These are phyloP conservation scores for Salvia miltiorrhiza DNA, from an alignment of 257 asterid genomes.

Conservation along the genomic window DNA sequence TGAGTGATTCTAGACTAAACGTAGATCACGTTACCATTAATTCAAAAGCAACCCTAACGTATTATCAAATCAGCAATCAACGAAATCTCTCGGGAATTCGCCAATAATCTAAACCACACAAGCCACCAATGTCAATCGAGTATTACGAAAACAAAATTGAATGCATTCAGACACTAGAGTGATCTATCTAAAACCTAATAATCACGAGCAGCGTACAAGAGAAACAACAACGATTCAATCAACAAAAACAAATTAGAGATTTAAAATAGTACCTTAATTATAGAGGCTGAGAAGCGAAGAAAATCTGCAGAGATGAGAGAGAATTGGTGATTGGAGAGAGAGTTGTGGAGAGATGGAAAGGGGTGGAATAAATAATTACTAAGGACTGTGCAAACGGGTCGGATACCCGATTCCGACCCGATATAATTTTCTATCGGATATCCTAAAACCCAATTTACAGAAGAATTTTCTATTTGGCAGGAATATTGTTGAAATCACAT, in stretches of 20 bases:
- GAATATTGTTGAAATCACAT: too few relatives aligned
- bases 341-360: neutral
- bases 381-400: too few relatives aligned
- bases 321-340: neutral
- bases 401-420: too few relatives aligned
- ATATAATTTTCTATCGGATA: too few relatives aligned
- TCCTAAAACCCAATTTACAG: too few relatives aligned
- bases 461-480: too few relatives aligned
- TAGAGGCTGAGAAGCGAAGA: neutral
- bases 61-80: neutral
- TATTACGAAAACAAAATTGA: neutral
- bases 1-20: neutral
- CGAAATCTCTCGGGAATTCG: neutral
- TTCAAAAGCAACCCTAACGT: neutral
- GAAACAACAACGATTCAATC: neutral
- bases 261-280: neutral
- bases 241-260: neutral
- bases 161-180: neutral
- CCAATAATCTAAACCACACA: neutral
- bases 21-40: neutral
- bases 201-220: neutral
- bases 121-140: constrained; percentile 8
- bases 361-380: neutral
- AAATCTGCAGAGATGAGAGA: neutral
- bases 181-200: constrained; percentile 25